Evolutionary conservation across 129 eudicot species (phyloP), one percentile per base, ranked within the genome.

Genomic region (Flaveria brownii): DNA sequence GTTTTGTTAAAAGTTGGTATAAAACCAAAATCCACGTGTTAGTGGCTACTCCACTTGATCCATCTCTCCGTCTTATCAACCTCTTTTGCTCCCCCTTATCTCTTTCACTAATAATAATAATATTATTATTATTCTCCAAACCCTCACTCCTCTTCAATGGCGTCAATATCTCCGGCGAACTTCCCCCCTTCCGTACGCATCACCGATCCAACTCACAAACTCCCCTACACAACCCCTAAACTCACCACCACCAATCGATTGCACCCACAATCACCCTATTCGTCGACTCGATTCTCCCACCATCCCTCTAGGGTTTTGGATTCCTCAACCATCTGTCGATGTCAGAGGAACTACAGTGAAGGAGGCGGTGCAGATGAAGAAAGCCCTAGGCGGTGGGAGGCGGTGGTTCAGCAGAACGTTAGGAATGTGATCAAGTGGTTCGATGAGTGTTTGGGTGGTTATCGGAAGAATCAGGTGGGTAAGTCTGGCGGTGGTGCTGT

Each of bases 351-450:
- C 14, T 51, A 43, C 64, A 43, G 60, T 22, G 69, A 50, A 6
- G 28, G 61, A n/a, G 42, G 42, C 17, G 22, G 36, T 62, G 17
- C 65, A 12, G 88, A 68, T 11, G 83, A 83, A 6, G 77, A 68
- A 36, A 46, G 59, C 72, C 65, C 82, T 39, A 59, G 82, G 74
- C 73, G 83, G 5, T 89, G 97, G 96, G 93, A 87, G n/a, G 81
- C 68, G 14, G 81, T 75, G 43, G 26, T 92, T 64, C 88, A 87
- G 57, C 89, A 86, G 47, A 80, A 74, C 16, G n/a, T 90, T 68
- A 57, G 75, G 77, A 82, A 41, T 36, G 91, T 87, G 57, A 83
- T 85, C 59, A 85, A 81, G 85, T 77, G 77, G 77, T 68, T 93
- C 51, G 85, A 82, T 61, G 85, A 68, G 23, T 74, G 45, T 63